Evolutionary conservation across 2,329 filamentous ascomycete species (phyloP).

Genomic region (Diaporthe sp.): DNA sequence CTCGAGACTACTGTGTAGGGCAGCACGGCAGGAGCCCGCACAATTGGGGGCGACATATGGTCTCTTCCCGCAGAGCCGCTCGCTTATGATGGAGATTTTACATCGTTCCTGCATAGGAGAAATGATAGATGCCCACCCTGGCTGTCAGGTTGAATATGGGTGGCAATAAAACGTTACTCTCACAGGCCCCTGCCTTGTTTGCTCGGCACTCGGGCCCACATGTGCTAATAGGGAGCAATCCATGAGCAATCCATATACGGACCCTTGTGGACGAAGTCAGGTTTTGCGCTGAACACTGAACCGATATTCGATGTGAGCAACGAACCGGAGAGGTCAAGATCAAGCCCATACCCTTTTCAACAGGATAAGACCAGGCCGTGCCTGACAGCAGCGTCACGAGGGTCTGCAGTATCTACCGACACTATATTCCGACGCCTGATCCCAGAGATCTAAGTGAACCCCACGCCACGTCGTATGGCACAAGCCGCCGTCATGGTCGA

Average conservation of each 20-base stretch:
- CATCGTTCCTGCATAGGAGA: conserved; percentile 17
- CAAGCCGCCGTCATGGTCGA: conserved; percentile 37
- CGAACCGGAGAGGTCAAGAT: background rate
- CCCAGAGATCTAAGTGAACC: background rate
- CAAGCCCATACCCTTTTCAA: background rate
- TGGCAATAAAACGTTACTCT: background rate
- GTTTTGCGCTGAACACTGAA: background rate
- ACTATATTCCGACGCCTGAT: background rate
- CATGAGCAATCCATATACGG: background rate
- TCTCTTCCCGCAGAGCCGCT: conserved; percentile 8
- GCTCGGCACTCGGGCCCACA: background rate
- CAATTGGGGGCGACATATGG: background rate
- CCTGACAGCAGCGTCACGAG: background rate
- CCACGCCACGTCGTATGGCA: conserved; percentile 13
- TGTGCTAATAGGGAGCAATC: background rate
- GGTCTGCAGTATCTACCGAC: background rate
- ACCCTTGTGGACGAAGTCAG: background rate
- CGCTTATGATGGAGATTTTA: conserved; percentile 7
- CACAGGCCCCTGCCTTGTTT: background rate
- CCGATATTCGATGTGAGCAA: background rate
- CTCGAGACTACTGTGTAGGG: background rate
- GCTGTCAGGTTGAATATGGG: background rate
- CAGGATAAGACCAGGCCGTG: background rate
- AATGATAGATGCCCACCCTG: background rate
- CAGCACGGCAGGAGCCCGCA: background rate